Evolutionary conservation across 139 green algal species (phyloP).

Genomic region (Chlorella sp.): DNA sequence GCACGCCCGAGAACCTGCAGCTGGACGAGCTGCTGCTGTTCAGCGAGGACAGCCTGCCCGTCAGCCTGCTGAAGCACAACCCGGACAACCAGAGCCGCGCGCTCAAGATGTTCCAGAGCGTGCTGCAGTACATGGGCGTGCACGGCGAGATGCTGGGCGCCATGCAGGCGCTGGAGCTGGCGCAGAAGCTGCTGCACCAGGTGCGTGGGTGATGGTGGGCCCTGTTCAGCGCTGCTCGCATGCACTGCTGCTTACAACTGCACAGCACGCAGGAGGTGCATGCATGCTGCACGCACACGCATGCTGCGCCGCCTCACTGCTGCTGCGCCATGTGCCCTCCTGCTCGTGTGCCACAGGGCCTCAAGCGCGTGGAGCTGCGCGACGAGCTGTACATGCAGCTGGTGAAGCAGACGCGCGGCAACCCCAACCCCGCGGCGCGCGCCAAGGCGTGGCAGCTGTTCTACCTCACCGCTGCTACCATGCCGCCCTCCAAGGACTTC

Average conservation of each 20-base stretch:
- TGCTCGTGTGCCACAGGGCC: constrained; percentile 15
- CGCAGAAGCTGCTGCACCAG: constrained; percentile 92
- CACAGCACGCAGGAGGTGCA: too few relatives aligned
- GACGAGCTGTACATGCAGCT: constrained; percentile 94
- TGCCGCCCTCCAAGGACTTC: constrained; percentile 93
- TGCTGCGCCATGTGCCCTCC: too few relatives aligned
- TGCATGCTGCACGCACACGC: too few relatives aligned
- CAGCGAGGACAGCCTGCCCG: constrained; percentile 85
- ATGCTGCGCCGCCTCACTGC: too few relatives aligned
- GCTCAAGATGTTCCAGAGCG: constrained; percentile 91
- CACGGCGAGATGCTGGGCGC: constrained; percentile 38
- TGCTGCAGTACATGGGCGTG: constrained; percentile 87
- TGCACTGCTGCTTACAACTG: too few relatives aligned
- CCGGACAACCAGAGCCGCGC: constrained; percentile 78
- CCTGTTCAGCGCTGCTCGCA: too few relatives aligned
- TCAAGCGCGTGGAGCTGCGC: constrained; percentile 89
- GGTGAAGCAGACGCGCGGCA: constrained; percentile 92
- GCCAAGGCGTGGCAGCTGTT: constrained; percentile 91
- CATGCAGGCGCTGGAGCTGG: constrained; percentile 68
- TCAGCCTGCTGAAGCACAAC: constrained; percentile 86
- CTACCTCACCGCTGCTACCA: constrained; percentile 77
- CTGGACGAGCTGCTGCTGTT: constrained; percentile 74
- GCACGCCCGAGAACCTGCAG: constrained; percentile 35
- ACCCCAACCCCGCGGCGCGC: constrained; percentile 52
- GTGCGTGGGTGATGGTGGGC: too few relatives aligned